Conservation (phyloP, 805 yeast genomes). For the Barnettozyma salicaria region DNA sequence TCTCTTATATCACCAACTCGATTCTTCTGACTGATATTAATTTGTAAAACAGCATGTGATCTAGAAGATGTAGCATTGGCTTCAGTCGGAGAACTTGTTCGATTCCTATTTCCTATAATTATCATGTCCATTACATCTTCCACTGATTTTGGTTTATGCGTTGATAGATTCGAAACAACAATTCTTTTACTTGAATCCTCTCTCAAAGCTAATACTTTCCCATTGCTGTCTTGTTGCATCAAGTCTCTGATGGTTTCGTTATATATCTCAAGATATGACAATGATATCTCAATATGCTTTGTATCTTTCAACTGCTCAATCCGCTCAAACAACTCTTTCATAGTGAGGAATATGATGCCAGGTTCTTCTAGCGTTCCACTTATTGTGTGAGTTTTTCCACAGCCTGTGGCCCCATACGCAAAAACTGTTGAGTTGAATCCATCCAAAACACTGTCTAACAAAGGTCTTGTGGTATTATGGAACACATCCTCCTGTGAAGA, state of each 20-base stretch:
- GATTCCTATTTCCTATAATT: constrained; percentile 59
- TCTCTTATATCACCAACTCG: constrained; percentile 59
- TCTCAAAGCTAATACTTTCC: constrained; percentile 50
- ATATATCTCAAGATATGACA: constrained; percentile 82
- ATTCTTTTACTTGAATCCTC: constrained; percentile 67
- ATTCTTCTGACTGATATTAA: constrained; percentile 57
- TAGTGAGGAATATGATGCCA: constrained; percentile 73
- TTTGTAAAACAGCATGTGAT: constrained; percentile 89
- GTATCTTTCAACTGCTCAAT: constrained; percentile 54
- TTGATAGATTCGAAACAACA: constrained; percentile 63
- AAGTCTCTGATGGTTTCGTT: constrained; percentile 85
- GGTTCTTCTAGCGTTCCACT: constrained; percentile 69
- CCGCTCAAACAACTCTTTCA: constrained; percentile 63
- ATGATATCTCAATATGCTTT: constrained; percentile 50
- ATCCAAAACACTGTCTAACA: constrained; percentile 67
- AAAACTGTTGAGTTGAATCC: constrained; percentile 89
- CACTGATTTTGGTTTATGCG: constrained; percentile 54
- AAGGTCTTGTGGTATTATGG: constrained; percentile 57
- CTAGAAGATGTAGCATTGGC: constrained; percentile 89
- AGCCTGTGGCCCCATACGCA: constrained; percentile 97
- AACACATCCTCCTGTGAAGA: constrained; percentile 66
- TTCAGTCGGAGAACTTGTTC: constrained; percentile 83
- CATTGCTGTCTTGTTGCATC: constrained; percentile 47
- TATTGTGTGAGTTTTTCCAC: constrained; percentile 94
- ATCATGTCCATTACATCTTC: constrained; percentile 78